Evolutionary conservation across 2,329 filamentous ascomycete genomes (phyloP).

Genomic region (Aspergillus ochraceoroseus): DNA sequence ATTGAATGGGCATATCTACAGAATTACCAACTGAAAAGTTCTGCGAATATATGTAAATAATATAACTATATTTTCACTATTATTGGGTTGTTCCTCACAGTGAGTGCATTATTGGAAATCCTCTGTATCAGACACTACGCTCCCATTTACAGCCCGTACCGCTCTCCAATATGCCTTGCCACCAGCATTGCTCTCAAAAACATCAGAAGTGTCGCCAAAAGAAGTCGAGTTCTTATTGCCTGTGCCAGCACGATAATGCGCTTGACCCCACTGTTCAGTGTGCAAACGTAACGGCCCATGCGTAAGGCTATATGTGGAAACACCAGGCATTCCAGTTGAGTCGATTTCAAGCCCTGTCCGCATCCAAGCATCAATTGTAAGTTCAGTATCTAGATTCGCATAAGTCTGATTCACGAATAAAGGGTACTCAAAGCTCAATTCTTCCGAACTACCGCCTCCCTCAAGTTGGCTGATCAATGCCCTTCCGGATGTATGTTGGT

Average conservation of each 20-base stretch:
- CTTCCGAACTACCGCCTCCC: constrained; percentile 29
- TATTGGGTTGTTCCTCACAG: no score
- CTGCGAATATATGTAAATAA: no score
- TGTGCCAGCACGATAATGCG: constrained; percentile 24
- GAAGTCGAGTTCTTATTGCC: constrained; percentile 23
- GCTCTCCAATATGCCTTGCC: constrained; percentile 23
- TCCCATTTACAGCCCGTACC: constrained; percentile 28
- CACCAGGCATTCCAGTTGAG: constrained; percentile 40
- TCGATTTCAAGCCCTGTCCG: constrained; percentile 47
- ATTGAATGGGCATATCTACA: no score
- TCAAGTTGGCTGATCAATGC: constrained; percentile 31
- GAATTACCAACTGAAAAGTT: no score
- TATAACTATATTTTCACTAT: no score
- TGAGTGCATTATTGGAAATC: no score
- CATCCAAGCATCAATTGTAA: constrained; percentile 49
- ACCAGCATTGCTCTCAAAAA: constrained; percentile 23
- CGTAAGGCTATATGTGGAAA: constrained; percentile 58
- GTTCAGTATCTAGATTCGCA: constrained; percentile 44
- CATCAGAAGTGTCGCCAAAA: constrained; percentile 28
- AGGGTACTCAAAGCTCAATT: constrained; percentile 55
- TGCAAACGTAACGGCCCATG: constrained; percentile 25
- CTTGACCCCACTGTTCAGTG: constrained; percentile 30
- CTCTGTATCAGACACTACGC: constrained; percentile 21
- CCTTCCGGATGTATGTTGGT: constrained; percentile 49
- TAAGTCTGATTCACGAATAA: constrained; percentile 55